Base-by-base conservation (phyloP, 805 yeast species). In the Saccharomycopsis capsularis region DNA sequence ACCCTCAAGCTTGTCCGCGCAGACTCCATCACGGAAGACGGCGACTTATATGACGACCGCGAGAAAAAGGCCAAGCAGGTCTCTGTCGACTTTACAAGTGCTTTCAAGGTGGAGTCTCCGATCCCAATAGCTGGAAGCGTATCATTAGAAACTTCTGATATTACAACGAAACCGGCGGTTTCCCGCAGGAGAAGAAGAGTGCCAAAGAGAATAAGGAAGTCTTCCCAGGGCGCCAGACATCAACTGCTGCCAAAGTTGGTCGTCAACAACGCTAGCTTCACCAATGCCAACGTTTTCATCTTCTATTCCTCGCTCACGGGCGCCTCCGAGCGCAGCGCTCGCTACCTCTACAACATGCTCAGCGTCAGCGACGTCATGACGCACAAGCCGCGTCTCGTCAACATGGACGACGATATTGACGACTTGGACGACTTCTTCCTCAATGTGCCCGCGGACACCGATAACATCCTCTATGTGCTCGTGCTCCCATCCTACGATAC, bases 401-500 rank as follows among this genome's bases (percentile, higher is more conserved):
- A 84, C 60, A 63, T 89, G 46, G 96, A 90, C 63, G 91, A 89
- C 51, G 83, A 78, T 56, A 68, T 90, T 16, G 84, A 82, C 55
- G 96, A 90, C 64, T 66, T 86, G 46, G 97, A 90, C 59, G 84
- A 84, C 51, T 89, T 77, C 63, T 89, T 89, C 61, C 70, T 86
- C 42, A 75, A 74, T 44, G 72, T 79, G 9, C 95, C 95, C 4
- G 59, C 55, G 24, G 53, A 55, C 11, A 46, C 57, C 25, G 63
- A 63, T 3, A 74, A 79, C 47, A 66, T 76, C 37, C 65, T 87
- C 11, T 89, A 87, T 59, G 61, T 90, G 34, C 55, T 89, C 51
- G 86, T 89, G 15, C 69, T 89, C 29, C 97, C 97, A 1, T 87
- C 96, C 0, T 89, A 89, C 61, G 96, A 88, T 56, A 85, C 90